Base-by-base conservation (phyloP, 768 basidiomycete species). In the Naganishia vaughanmartiniae region DNA sequence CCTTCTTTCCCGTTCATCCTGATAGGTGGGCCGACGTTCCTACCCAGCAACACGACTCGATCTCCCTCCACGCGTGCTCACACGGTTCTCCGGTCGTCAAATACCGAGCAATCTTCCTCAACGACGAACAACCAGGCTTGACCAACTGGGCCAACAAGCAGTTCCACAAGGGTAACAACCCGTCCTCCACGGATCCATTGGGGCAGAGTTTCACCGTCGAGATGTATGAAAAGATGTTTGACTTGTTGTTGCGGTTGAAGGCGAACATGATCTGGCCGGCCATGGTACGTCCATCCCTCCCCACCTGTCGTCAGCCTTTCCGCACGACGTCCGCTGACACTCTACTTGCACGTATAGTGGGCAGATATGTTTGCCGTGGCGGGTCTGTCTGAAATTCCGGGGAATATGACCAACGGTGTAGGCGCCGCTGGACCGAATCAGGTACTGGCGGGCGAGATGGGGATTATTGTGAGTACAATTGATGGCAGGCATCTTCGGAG, bases 21-120 rank as follows among this genome's bases (percentile, higher is more conserved):
- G 21, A 19, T 30, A 75, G 86, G 87, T 90, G 89, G 89, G 87
- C 89, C n/a, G 89, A 90, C 77, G 89, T 89, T n/a, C 87, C 87
- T 10, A 83, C 85, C 0, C 85, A 84, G 19, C 81, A 83, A 36
- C 84, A 87, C 42, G 76, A 82, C 14, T 78, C 85, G 42, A 71
- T 90, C 30, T 86, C 84, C 72, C 84, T 72, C 54, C 53, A 72
- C 12, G 45, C 82, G 0, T 84, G 83, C 70, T 70, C 81, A 7
- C 88, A 89, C 79, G 89, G 87, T 51, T 75, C 83, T 19, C 89
- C 89, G 2, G 86, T 86, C 10, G 87, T 90, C 69, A 87, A 89
- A 76, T 89, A 88, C 74, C 85, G 89, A 39, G 89, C 87, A 17
- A 85, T 89, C 53, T 80, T 90, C 83, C 80, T 90, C 72, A 90